These are phyloP conservation scores for Ceratobasidium sp. DNA, from an alignment of 1,284 basidiomycete genomes.

Conservation along the genomic window DNA sequence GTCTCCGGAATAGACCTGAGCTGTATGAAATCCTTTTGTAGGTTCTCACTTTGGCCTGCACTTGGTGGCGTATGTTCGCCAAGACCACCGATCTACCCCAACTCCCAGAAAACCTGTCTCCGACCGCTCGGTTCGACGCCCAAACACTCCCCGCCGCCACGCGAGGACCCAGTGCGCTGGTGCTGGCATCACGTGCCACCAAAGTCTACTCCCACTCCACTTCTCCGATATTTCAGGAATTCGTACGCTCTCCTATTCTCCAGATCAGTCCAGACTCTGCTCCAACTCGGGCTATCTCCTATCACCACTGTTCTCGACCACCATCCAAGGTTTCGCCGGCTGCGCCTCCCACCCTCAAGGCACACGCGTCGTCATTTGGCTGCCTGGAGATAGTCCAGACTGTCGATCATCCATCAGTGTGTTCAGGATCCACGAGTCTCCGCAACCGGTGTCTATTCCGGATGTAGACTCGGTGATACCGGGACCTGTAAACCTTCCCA, in stretches of 20 bases:
- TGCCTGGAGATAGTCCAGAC: background rate
- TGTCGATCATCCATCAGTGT: constrained; percentile 14
- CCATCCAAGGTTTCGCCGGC: constrained; percentile 2
- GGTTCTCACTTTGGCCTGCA: no score
- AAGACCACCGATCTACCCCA: background rate
- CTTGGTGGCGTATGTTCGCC: background rate
- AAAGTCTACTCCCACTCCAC: background rate
- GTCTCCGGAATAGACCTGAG: no score
- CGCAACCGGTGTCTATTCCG: constrained; percentile 9
- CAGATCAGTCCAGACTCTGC: no score
- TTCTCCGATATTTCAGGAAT: background rate
- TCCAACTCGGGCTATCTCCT: no score
- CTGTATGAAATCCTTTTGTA: no score
- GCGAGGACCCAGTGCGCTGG: background rate
- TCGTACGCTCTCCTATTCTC: background rate
- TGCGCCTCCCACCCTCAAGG: constrained; percentile 9
- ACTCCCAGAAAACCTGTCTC: background rate
- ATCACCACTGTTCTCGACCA: constrained; percentile 1
- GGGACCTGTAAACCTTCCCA: constrained; percentile 1
- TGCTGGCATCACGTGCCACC: background rate
- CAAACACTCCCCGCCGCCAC: constrained; percentile 14
- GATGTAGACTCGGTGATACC: background rate
- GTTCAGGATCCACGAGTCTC: constrained; percentile 6
- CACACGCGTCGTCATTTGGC: constrained; percentile 2
- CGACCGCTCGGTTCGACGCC: background rate